Evolutionary conservation across 768 basidiomycete species (phyloP).

Genomic region (Russula abietina): DNA sequence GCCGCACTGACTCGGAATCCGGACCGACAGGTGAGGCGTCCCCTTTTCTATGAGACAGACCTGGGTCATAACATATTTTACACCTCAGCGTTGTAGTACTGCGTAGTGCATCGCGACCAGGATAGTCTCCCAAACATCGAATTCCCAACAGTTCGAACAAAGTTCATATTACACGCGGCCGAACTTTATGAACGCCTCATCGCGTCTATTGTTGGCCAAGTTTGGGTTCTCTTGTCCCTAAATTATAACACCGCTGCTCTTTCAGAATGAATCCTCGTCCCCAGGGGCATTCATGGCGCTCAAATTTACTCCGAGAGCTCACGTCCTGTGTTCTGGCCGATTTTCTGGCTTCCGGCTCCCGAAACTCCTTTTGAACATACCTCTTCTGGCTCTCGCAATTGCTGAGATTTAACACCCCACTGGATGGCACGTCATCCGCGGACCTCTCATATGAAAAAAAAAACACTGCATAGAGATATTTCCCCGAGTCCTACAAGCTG

Average conservation of each 20-base stretch:
- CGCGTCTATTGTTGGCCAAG: neutral
- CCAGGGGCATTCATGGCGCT: slow-evolving; percentile 15
- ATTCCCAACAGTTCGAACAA: neutral
- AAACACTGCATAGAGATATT: neutral
- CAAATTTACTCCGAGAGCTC: neutral
- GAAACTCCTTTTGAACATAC: neutral
- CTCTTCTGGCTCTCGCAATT: neutral
- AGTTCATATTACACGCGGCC: neutral
- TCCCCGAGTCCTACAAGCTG: slow-evolving; percentile 9
- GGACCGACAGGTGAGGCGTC: neutral
- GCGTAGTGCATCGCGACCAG: neutral
- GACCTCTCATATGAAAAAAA: neutral
- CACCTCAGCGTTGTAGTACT: neutral
- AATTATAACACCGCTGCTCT: neutral
- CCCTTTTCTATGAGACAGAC: neutral
- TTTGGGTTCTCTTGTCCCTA: neutral
- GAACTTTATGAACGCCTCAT: neutral
- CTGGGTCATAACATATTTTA: neutral
- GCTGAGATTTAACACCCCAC: neutral
- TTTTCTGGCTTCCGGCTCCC: neutral
- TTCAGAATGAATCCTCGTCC: neutral
- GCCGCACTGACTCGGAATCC: neutral
- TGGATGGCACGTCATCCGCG: neutral
- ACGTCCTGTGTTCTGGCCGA: neutral
- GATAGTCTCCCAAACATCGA: neutral